Base-by-base conservation (phyloP, 495 filamentous ascomycete genomes). In the Chaetomium cochliodes region DNA sequence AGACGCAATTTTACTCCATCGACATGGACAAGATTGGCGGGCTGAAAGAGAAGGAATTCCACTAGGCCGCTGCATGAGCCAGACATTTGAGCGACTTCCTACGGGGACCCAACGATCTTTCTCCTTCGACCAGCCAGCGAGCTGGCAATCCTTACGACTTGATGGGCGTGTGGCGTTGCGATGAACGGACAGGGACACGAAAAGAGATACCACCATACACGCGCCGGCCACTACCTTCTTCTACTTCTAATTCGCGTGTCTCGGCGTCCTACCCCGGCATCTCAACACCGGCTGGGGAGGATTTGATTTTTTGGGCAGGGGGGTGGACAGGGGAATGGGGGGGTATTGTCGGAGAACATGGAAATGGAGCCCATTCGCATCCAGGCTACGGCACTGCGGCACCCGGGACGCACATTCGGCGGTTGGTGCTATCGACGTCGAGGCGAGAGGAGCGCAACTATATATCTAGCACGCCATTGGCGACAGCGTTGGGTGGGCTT, bases 21-120 rank as follows among this genome's bases (percentile, higher is more conserved):
- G 94, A 98, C 72, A 86, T 98, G 64, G 92, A 98, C 57, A 90
- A 90, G 63, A 94, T 98, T 73, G 94, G 94, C 61, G 94, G 96
- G 39, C 78, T 98, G 62, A 96, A 92, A 77, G 96, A 98, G 84
- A 96, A 92, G 80, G 84, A 87, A 67, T 81, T 76, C 72, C 70
- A 65, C 54, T 80, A 71, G 71, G 46, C 57, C 44, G 53, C 37
- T 30, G 28, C 18, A 58, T 50, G 18, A 65, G 26, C 12, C 54
- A 47, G 30, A 11, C 37, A 58, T 53, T 57, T 39, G 20, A 41
- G 50, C 39, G 47, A 26, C 25, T 63, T 26, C 33, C 62, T 61
- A 13, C 51, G 42, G 46, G 42, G 15, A 63, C 13, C 33, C 46
- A 26, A 28, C 37, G 42, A 47, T 33, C 52, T 47, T 25, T 25